phyloP scores from a whole-genome alignment of 306 rosid genomes.

The Inga laurina region DNA sequence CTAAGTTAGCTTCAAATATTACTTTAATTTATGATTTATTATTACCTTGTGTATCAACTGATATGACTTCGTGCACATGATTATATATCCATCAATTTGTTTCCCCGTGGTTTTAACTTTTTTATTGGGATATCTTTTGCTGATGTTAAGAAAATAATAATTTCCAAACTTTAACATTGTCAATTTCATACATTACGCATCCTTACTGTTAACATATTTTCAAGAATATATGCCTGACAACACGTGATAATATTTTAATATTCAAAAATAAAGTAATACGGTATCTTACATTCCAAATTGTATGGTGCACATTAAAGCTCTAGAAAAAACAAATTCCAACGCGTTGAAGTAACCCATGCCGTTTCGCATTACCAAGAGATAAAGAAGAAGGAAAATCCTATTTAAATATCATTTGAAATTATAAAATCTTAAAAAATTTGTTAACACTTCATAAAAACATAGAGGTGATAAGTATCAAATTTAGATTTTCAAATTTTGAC shows the following conservation, averaged over 20 bases:
- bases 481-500: too few relatives aligned
- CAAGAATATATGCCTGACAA: not conserved
- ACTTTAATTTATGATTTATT: too few relatives aligned
- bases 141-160: not conserved
- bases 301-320: not conserved
- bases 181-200: not conserved
- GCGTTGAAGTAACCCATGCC: not conserved
- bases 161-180: not conserved
- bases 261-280: not conserved
- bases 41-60: too few relatives aligned
- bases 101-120: not conserved
- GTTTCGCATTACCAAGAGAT: not conserved
- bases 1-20: too few relatives aligned
- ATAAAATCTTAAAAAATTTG: too few relatives aligned
- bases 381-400: not conserved
- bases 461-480: too few relatives aligned
- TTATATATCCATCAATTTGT: too few relatives aligned
- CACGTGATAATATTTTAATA: not conserved
- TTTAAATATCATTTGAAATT: too few relatives aligned
- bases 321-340: not conserved
- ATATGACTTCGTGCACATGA: too few relatives aligned
- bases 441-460: too few relatives aligned
- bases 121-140: too few relatives aligned
- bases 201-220: not conserved
- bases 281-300: not conserved